phyloP scores from a whole-genome alignment of 2,329 filamentous ascomycete genomes.

The Piedraia hortae region DNA sequence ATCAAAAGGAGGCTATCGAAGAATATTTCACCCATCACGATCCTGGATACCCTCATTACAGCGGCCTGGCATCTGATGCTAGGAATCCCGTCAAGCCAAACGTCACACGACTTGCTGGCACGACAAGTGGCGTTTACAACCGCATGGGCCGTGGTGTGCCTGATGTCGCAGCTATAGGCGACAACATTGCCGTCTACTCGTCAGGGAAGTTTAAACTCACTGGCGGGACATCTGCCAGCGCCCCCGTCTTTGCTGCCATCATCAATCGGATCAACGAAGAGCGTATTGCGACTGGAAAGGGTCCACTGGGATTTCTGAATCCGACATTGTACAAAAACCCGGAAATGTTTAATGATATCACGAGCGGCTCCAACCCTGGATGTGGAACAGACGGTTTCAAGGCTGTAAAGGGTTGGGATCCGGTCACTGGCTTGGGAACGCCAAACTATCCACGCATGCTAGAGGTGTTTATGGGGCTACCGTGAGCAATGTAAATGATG shows the following conservation, averaged over 20 bases:
- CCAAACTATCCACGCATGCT: slow-evolving; percentile 6
- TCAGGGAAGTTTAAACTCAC: no score
- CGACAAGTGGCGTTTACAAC: slow-evolving; percentile 6
- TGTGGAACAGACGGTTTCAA: slow-evolving; percentile 13
- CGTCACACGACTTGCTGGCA: slow-evolving; percentile 3
- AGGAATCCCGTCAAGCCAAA: slow-evolving; percentile 2
- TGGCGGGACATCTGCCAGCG: slow-evolving; percentile 22
- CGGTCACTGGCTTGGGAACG: slow-evolving; percentile 9
- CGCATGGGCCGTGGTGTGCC: slow-evolving; percentile 8
- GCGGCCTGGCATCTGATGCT: slow-evolving; percentile 1
- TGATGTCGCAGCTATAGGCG: slow-evolving; percentile 11
- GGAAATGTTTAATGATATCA: slow-evolving; percentile 12
- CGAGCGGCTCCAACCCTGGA: slow-evolving; percentile 12
- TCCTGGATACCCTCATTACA: slow-evolving; percentile 8
- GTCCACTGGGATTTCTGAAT: slow-evolving; percentile 15
- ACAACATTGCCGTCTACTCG: slow-evolving; percentile 17
- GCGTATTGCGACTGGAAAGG: slow-evolving; percentile 11
- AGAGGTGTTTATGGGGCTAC: slow-evolving; percentile 2
- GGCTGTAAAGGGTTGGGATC: slow-evolving; percentile 12
- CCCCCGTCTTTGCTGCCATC: slow-evolving; percentile 21
- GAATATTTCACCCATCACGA: slow-evolving; percentile 11
- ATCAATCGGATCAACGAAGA: slow-evolving; percentile 19
- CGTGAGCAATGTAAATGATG: no score
- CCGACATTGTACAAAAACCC: slow-evolving; percentile 17
- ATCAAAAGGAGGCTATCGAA: slow-evolving; percentile 14